A percentile compares a stretch with the other conserved stretches of the same genome.
Evolutionary conservation across 768 basidiomycete genomes (phyloP).

Genomic region (Dentipellis sp.): DNA sequence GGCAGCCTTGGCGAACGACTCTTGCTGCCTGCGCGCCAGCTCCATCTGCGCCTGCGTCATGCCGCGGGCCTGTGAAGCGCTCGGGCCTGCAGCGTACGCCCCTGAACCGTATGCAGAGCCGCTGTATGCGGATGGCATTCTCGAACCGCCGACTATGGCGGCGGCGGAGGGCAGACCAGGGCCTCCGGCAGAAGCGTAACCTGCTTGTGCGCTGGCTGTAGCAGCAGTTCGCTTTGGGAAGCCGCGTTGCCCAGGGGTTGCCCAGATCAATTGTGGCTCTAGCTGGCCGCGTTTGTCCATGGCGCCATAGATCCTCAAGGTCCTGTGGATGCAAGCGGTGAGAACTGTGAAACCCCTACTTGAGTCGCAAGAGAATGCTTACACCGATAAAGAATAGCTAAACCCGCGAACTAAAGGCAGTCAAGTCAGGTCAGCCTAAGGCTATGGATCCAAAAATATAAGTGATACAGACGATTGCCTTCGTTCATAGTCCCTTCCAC

Average conservation of each 20-base stretch:
- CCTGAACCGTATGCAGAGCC: constrained; percentile 3
- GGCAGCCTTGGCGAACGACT: constrained; percentile 47
- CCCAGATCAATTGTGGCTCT: constrained; percentile 65
- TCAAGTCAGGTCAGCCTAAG: neutral
- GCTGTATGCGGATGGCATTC: neutral
- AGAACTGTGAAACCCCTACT: neutral
- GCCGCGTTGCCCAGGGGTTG: constrained; percentile 59
- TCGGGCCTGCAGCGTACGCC: constrained; percentile 4
- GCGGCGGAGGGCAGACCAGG: no score
- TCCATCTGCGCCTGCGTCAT: constrained; percentile 25
- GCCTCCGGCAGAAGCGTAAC: neutral
- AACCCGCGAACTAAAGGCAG: constrained; percentile 38
- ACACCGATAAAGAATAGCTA: constrained; percentile 57
- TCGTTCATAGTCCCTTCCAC: constrained; percentile 66
- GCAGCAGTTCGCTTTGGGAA: constrained; percentile 24
- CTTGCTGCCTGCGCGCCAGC: constrained; percentile 35
- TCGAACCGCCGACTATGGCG: neutral
- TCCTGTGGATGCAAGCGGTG: constrained; percentile 28
- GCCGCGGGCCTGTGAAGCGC: constrained; percentile 26
- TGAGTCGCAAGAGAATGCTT: constrained; percentile 12
- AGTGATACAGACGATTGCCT: constrained; percentile 48
- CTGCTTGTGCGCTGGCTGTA: neutral
- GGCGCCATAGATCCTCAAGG: constrained; percentile 63
- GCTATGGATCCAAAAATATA: constrained; percentile 1
- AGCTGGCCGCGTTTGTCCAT: constrained; percentile 48